A percentile compares a stretch with the other conserved stretches of the same genome.
Evolutionary conservation across 805 yeast genomes (phyloP).

Genomic region (Nakazawaea anatomiae): DNA sequence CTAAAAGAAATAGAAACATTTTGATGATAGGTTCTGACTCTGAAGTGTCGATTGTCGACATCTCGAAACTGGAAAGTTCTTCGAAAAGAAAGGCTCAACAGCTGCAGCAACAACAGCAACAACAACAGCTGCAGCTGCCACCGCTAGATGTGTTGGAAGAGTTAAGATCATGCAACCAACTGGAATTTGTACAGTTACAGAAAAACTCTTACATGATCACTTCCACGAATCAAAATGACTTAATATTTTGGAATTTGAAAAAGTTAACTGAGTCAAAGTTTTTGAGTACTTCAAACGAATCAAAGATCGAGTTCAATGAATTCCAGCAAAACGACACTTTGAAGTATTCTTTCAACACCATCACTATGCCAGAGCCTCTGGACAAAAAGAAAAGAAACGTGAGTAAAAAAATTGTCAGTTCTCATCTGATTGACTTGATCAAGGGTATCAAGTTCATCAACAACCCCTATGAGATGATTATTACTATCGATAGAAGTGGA

Average conservation of each 20-base stretch:
- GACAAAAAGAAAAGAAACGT: conserved; percentile 11
- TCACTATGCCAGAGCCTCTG: not conserved
- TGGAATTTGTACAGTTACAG: conserved; percentile 7
- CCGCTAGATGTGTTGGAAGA: conserved; percentile 17
- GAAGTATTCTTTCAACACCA: conserved; percentile 4
- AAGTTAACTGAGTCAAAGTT: conserved; percentile 25
- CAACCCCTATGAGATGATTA: conserved; percentile 52
- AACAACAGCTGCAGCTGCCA: not conserved
- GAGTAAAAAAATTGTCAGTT: conserved; percentile 22
- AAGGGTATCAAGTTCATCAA: conserved; percentile 39
- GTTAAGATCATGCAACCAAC: conserved; percentile 2
- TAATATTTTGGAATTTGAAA: conserved; percentile 34
- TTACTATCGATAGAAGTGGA: conserved; percentile 67
- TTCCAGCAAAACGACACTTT: conserved; percentile 32
- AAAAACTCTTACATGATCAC: conserved; percentile 12
- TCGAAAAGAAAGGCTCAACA: not conserved
- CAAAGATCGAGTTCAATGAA: conserved; percentile 17
- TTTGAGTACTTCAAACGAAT: not conserved
- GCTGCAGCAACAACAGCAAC: not conserved
- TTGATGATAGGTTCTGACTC: conserved; percentile 58
- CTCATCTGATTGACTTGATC: conserved; percentile 46
- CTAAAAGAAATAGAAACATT: conserved; percentile 35
- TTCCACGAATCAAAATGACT: conserved; percentile 13
- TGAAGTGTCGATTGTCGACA: conserved; percentile 70
- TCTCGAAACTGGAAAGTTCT: conserved; percentile 55